These are phyloP conservation scores for Cucumis cinereus DNA, from an alignment of 306 rosid genomes.

Conservation along the genomic window DNA sequence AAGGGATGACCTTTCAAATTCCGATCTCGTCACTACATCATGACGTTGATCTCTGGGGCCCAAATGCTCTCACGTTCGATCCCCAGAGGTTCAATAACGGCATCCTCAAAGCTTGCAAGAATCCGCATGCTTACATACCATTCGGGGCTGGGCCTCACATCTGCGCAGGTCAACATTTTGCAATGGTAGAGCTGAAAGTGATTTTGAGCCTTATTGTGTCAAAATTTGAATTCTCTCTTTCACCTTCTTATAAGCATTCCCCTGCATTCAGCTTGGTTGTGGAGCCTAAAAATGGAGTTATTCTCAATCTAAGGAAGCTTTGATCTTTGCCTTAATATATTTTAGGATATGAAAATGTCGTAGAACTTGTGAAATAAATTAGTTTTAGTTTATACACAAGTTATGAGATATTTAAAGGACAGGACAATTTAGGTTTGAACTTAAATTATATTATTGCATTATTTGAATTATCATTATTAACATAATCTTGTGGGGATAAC, in stretches of 20 bases:
- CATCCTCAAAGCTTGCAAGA: constrained; percentile 31
- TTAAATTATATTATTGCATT: no score
- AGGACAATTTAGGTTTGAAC: not conserved
- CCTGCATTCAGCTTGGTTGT: constrained; percentile 8
- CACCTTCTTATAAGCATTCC: constrained; percentile 21
- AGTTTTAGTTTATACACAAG: no score
- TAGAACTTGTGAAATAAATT: no score
- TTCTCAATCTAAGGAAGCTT: not conserved
- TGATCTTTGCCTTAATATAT: not conserved
- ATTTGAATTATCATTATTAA: no score
- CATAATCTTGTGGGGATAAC: not conserved
- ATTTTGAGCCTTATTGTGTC: constrained; percentile 19
- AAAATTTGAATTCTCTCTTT: constrained; percentile 19
- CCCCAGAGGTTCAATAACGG: constrained; percentile 60
- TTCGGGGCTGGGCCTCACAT: constrained; percentile 46
- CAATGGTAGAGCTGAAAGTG: constrained; percentile 43
- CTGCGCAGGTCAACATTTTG: constrained; percentile 49
- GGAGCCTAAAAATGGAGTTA: constrained; percentile 20
- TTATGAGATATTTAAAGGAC: not conserved
- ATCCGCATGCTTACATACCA: constrained; percentile 41
- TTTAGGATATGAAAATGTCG: not conserved
- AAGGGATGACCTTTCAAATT: constrained; percentile 42
- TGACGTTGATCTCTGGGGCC: constrained; percentile 37
- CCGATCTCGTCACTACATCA: constrained; percentile 40
- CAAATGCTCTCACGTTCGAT: constrained; percentile 39